These are phyloP conservation scores for Omphalotus olearius DNA, from an alignment of 1,284 basidiomycete genomes.

Conservation along the genomic window DNA sequence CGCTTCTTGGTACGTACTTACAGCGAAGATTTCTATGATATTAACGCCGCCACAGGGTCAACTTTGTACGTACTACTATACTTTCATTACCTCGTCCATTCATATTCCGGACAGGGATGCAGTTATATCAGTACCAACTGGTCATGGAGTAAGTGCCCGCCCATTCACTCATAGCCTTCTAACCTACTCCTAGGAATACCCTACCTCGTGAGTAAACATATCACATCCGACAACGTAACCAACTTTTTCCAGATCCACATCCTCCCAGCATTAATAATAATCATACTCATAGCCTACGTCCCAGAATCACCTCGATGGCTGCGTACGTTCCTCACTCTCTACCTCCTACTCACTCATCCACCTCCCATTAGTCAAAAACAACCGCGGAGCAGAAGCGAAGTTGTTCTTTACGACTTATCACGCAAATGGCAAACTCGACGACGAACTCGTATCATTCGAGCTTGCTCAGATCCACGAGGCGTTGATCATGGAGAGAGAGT, in stretches of 20 bases:
- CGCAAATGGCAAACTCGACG: constrained; percentile 13
- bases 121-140: constrained; percentile 11
- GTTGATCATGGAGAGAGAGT: constrained; percentile 6
- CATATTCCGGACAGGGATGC: constrained; percentile 9
- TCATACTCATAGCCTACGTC: constrained; percentile 8
- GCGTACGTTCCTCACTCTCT: constrained; percentile 1
- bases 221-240: too few species aligned
- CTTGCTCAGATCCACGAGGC: constrained; percentile 14
- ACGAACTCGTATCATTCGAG: constrained; percentile 15
- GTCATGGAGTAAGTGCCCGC: constrained; percentile 8
- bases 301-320: constrained; percentile 16
- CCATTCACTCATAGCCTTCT: background rate
- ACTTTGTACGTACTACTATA: background rate
- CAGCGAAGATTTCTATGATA: background rate
- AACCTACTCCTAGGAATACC: background rate
- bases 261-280: constrained; percentile 3
- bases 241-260: constrained; percentile 6
- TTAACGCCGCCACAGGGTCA: background rate
- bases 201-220: constrained; percentile 4
- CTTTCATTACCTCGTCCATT: background rate
- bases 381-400: constrained; percentile 9
- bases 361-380: constrained; percentile 8
- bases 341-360: background rate
- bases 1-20: background rate
- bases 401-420: constrained; percentile 13